Base-by-base conservation (phyloP, 805 yeast species). In the Blastobotrys terrestris region DNA sequence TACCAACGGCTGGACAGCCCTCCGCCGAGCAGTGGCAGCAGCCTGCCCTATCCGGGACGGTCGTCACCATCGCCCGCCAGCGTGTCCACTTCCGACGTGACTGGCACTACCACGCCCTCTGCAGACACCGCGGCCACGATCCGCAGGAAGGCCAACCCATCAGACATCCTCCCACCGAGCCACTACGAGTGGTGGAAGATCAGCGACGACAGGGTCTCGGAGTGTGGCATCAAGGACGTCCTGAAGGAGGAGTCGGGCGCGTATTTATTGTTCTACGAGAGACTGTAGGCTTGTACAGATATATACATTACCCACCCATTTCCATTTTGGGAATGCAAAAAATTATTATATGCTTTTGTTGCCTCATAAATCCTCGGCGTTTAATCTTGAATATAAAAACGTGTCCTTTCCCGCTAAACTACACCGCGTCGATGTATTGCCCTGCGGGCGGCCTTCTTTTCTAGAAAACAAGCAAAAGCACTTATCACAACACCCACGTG, bases 221-320 rank as follows among this genome's bases (percentile, higher is more conserved):
- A 90, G 64, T 81, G 77, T 6, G 73, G 78, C 11, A 63, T 71
- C 2, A 67, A 71, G 0, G 81, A 83, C 14, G 86, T 91, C 0
- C 69, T 87, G 43, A 73, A 70, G 51, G 96, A 89, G 61, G 79
- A 80, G 31, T 73, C 80, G 26, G 88, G 86, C n/a, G 96, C 81
- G 1, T 92, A 92, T 67, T 79, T 92, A 85, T 70, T 92, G 50
- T 85, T 87, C 62, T 94, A 87, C 63, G 96, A 91, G 64, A 70
- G 79, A 54, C 46, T 49, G 31, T 21, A 50, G 26, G 43, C 21
- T 15, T 22, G 31, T 22, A 18, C 21, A 40, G 31, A 4, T 7
- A 18, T n/a, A n/a, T 13, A 31, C 18, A 48, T 41, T 20, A 53
- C 39, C 31, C 16, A 46, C 51, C 19, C 43, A 31, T 14, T 26